A percentile compares a stretch with the other conserved stretches of the same genome.
phyloP scores from a whole-genome alignment of 2,329 filamentous ascomycete species.

The Penicillium fuscoglaucum region DNA sequence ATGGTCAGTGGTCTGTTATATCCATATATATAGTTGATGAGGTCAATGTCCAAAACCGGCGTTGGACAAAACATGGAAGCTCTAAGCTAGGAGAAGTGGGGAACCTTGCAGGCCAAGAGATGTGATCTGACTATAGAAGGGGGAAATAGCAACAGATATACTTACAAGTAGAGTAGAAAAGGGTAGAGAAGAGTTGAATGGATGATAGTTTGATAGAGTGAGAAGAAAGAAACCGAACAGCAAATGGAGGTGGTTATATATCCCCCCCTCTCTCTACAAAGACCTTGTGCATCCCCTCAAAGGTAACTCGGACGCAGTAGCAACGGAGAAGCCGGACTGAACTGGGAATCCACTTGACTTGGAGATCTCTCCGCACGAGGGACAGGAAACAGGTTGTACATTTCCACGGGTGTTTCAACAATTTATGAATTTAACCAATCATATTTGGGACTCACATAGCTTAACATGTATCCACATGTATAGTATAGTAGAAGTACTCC shows the following conservation, averaged over 20 bases:
- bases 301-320: neutral
- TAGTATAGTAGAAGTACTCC: neutral
- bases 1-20: constrained; percentile 12
- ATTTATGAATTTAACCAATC: neutral
- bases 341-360: constrained; percentile 4
- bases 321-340: neutral
- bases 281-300: neutral
- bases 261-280: neutral
- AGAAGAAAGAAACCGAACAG: neutral
- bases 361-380: constrained; percentile 14
- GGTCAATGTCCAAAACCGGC: constrained; percentile 13
- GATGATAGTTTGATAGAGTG: neutral
- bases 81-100: constrained; percentile 14
- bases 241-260: constrained; percentile 6
- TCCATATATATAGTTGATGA: constrained; percentile 1
- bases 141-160: neutral
- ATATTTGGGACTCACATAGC: neutral
- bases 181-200: neutral
- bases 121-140: neutral
- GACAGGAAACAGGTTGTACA: neutral
- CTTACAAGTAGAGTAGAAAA: neutral
- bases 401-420: neutral
- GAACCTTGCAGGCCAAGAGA: constrained; percentile 10
- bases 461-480: neutral
- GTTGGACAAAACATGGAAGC: constrained; percentile 15